Conservation (phyloP, 306 rosid species). For the cucumber (Cucumis sativus) region Cucumber_9930_V3 NC_026657.2:26659001-26659500, state of each 20-base stretch:
- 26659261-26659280: not conserved
- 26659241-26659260: not conserved
- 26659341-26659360: conserved; percentile 33
- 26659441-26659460: not conserved
- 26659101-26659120: not conserved
- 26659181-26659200: not conserved
- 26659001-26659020: conserved; percentile 56
- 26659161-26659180: not conserved
- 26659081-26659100: not conserved
- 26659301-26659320: conserved; percentile 34
- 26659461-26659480: not conserved
- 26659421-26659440: not conserved
- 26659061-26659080: conserved; percentile 26
- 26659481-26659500: not conserved
- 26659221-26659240: not conserved
- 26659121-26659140: not conserved
- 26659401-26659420: conserved; percentile 13
- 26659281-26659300: not conserved
- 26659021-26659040: conserved; percentile 48
- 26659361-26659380: conserved; percentile 27
- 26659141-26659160: not conserved
- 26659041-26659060: conserved; percentile 34
- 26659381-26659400: conserved; percentile 23
- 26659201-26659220: not conserved
- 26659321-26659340: conserved; percentile 22